Percentiles rank a stretch among this genome's conserved stretches.
Evolutionary conservation across 148 eudicot species (phyloP).

Genomic region (Beta vulgaris): DNA sequence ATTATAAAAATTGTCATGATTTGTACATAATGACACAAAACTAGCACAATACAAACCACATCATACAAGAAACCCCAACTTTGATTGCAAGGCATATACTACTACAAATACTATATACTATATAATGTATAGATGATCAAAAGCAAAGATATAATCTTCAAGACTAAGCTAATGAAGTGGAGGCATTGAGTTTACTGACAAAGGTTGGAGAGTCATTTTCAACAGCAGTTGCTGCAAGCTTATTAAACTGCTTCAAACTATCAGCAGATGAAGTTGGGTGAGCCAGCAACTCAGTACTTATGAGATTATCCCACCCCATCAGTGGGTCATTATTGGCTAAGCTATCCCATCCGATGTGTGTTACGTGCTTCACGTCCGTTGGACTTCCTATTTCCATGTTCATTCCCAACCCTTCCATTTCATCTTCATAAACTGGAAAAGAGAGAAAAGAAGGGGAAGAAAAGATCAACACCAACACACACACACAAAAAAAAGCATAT

Average conservation of each 20-base stretch:
- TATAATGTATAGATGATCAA: conserved; percentile 5
- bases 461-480: neutral
- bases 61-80: conserved; percentile 8
- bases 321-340: conserved; percentile 45
- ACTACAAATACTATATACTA: neutral
- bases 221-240: conserved; percentile 22
- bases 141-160: conserved; percentile 15
- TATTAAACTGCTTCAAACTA: conserved; percentile 24
- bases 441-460: neutral
- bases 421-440: conserved; percentile 56
- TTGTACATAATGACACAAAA: conserved; percentile 28
- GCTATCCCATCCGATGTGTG: conserved; percentile 76
- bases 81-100: conserved; percentile 16
- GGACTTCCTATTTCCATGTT: conserved; percentile 78
- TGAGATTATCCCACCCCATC: conserved; percentile 37
- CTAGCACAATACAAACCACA: conserved; percentile 3
- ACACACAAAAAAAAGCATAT: neutral
- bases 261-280: conserved; percentile 23
- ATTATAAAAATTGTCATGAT: conserved; percentile 21
- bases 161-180: conserved; percentile 25
- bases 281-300: conserved; percentile 22
- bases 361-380: conserved; percentile 78
- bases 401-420: conserved; percentile 56
- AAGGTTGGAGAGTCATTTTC: conserved; percentile 27
- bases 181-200: conserved; percentile 20